A percentile compares a stretch with the other conserved stretches of the same genome.
Conservation (phyloP, 75 land plant species). For the Azolla pinnata region DNA sequence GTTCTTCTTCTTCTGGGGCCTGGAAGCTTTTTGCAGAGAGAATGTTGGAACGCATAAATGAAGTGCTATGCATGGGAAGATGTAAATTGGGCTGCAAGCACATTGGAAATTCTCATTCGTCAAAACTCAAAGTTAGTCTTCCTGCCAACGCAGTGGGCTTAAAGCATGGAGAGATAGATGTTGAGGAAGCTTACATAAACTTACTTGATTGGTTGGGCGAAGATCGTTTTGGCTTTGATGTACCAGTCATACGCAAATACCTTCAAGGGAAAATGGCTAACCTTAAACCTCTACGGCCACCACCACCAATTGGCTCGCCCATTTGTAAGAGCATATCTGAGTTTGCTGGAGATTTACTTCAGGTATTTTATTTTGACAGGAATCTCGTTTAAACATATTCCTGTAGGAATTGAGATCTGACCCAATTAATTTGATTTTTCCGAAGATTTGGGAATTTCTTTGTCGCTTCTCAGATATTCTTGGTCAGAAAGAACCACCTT, state of each 20-base stretch:
- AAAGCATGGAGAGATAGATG: neutral
- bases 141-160: neutral
- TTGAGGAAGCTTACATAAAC: neutral
- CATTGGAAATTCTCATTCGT: neutral
- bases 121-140: neutral
- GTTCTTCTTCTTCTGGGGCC: conserved; percentile 42
- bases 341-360: conserved; percentile 69
- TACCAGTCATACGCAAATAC: conserved; percentile 66
- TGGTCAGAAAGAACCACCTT: conserved; percentile 45
- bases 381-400: neutral
- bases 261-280: conserved; percentile 27
- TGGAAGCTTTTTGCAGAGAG: conserved; percentile 48
- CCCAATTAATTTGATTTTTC: conserved; percentile 5
- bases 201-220: conserved; percentile 52
- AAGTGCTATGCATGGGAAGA: conserved; percentile 22
- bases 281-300: conserved; percentile 9
- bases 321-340: conserved; percentile 42
- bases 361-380: conserved; percentile 35
- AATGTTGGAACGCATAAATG: conserved; percentile 30
- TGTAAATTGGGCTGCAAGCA: conserved; percentile 43
- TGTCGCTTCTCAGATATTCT: conserved; percentile 67
- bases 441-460: conserved; percentile 67
- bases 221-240: conserved; percentile 82
- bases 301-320: conserved; percentile 57
- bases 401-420: neutral